These are phyloP conservation scores for Coemansia sp. DNA, from an alignment of 192 early-diverging fungal species.

Conservation along the genomic window DNA sequence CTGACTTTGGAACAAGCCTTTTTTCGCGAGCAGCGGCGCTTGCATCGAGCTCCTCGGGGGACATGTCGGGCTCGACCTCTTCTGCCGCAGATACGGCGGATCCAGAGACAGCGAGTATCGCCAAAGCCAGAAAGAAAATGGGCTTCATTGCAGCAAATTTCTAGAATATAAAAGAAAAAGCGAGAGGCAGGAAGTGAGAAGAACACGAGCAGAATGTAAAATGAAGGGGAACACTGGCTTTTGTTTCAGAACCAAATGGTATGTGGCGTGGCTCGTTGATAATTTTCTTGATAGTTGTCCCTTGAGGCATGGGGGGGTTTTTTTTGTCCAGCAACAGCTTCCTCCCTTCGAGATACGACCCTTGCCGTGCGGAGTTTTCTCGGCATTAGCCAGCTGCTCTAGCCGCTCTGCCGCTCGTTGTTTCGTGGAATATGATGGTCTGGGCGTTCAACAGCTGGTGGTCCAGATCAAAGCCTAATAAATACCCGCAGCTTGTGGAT, in stretches of 20 bases:
- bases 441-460: too few species aligned
- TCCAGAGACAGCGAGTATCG: constrained; percentile 11
- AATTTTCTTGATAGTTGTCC: background rate
- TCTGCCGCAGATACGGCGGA: background rate
- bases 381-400: too few species aligned
- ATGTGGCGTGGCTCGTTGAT: too few species aligned
- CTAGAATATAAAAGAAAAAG: background rate
- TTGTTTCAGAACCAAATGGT: too few species aligned
- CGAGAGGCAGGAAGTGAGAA: background rate
- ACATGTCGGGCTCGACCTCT: background rate
- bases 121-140: constrained; percentile 8
- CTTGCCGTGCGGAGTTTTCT: too few species aligned
- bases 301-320: background rate
- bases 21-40: constrained; percentile 23
- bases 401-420: too few species aligned
- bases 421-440: too few species aligned
- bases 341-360: too few species aligned
- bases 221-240: too few species aligned
- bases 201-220: background rate
- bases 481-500: too few species aligned
- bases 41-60: constrained; percentile 35
- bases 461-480: too few species aligned
- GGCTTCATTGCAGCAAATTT: constrained; percentile 9
- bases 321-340: too few species aligned
- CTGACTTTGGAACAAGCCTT: constrained; percentile 41